phyloP scores from a whole-genome alignment of 73 alveolate species.

The Blepharisma japonicum region DNA sequence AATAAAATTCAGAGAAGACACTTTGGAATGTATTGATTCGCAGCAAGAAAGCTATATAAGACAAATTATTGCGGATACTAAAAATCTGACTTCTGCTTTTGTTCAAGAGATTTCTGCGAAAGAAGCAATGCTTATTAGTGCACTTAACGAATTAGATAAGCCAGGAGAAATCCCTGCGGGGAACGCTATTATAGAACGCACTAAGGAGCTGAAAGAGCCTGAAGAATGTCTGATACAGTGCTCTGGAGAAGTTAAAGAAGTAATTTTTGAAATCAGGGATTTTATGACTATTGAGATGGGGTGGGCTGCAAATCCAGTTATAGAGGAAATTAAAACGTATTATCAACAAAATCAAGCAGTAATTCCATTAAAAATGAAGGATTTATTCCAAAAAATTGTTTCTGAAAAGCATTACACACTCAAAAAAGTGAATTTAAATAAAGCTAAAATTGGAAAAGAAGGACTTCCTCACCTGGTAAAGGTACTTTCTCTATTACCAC shows the following conservation, averaged over 20 bases:
- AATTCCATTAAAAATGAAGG: neutral
- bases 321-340: slow-evolving; percentile 2
- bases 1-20: neutral
- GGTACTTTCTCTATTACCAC: neutral
- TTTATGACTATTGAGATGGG: neutral
- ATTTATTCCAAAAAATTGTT: neutral
- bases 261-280: neutral
- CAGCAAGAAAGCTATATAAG: neutral
- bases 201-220: neutral
- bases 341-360: neutral
- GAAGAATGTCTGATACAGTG: neutral
- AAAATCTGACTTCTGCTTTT: neutral
- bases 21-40: neutral
- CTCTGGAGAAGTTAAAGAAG: neutral
- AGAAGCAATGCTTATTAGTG: neutral
- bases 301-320: slow-evolving; percentile 10
- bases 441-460: neutral
- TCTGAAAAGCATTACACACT: slow-evolving; percentile 14
- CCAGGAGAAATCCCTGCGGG: slow-evolving; percentile 17
- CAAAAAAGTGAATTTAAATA: neutral
- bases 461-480: neutral
- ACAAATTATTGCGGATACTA: neutral
- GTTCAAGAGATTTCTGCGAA: neutral
- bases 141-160: neutral
- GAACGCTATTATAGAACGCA: neutral